A percentile compares a stretch with the other conserved stretches of the same genome.
phyloP scores from a whole-genome alignment of 805 yeast species.

The Ogataea corticis region DNA sequence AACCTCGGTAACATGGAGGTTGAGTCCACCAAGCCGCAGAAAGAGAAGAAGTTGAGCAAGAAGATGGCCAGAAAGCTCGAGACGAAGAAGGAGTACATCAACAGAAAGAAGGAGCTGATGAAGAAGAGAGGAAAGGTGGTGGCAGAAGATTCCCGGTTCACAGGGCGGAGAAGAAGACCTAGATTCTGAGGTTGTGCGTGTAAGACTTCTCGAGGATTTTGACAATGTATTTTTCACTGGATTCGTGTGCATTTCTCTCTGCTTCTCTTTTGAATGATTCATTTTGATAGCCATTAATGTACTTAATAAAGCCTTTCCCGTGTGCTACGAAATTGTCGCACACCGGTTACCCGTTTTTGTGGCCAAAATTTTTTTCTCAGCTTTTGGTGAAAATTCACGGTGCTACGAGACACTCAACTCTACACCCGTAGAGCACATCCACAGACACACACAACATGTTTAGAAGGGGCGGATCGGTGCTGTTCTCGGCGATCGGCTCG shows the following conservation, averaged over 20 bases:
- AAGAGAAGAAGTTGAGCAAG: conserved; percentile 42
- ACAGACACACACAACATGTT: conserved; percentile 17
- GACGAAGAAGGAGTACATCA: conserved; percentile 75
- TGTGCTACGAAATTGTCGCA: no score
- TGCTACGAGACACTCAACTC: no score
- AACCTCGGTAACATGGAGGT: conserved; percentile 79
- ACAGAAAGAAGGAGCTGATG: conserved; percentile 91
- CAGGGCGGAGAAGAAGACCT: conserved; percentile 80
- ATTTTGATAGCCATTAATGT: no score
- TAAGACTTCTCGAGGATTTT: neutral
- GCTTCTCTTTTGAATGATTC: no score
- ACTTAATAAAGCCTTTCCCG: no score
- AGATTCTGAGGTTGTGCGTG: conserved; percentile 43
- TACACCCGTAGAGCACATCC: no score
- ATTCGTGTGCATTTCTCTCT: no score
- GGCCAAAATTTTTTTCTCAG: no score
- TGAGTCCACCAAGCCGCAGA: conserved; percentile 55
- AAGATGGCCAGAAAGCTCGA: conserved; percentile 60
- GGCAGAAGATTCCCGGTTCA: conserved; percentile 86
- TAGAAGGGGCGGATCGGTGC: conserved; percentile 16
- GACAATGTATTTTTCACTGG: no score
- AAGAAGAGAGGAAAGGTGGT: conserved; percentile 87
- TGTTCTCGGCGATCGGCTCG: conserved; percentile 14
- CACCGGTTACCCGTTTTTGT: no score
- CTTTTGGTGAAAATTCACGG: no score